Conservation (phyloP, 805 yeast genomes). For the Kazachstania psychrophila region DNA sequence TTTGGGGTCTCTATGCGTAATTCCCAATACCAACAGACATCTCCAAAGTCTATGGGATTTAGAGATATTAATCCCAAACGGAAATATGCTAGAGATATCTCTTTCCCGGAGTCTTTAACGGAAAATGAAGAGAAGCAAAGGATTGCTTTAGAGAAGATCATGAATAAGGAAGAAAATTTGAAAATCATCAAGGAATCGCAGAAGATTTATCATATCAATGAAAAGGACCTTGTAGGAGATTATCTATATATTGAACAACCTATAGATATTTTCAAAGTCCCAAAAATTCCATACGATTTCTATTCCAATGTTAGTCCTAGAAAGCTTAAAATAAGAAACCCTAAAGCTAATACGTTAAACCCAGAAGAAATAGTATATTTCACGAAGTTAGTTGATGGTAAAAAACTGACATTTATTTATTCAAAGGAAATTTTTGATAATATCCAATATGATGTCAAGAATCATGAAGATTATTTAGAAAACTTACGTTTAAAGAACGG, state of each 20-base stretch:
- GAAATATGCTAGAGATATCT: slow-evolving; percentile 23
- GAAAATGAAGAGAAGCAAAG: slow-evolving; percentile 20
- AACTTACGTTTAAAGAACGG: slow-evolving; percentile 6
- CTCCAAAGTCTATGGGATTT: slow-evolving; percentile 17
- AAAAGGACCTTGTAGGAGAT: neutral
- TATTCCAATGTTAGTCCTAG: neutral
- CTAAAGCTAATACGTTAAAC: slow-evolving; percentile 22
- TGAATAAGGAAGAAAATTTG: slow-evolving; percentile 18
- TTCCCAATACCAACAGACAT: neutral
- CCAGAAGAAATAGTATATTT: slow-evolving; percentile 21
- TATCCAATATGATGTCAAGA: slow-evolving; percentile 13
- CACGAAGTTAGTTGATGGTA: slow-evolving; percentile 10
- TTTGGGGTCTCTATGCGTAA: neutral
- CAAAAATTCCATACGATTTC: slow-evolving; percentile 7
- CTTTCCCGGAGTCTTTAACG: slow-evolving; percentile 17
- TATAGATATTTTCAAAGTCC: slow-evolving; percentile 1
- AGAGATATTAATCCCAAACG: slow-evolving; percentile 9
- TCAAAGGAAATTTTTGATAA: slow-evolving; percentile 26
- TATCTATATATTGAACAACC: slow-evolving; percentile 3
- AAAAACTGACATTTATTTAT: slow-evolving; percentile 10
- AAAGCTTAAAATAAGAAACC: slow-evolving; percentile 6
- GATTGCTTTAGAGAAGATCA: slow-evolving; percentile 12
- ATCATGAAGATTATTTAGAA: slow-evolving; percentile 14
- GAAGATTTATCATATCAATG: slow-evolving; percentile 4
- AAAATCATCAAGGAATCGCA: slow-evolving; percentile 20